phyloP scores from a whole-genome alignment of 176 grass and related monocot species.

The Panicum miliaceum region DNA sequence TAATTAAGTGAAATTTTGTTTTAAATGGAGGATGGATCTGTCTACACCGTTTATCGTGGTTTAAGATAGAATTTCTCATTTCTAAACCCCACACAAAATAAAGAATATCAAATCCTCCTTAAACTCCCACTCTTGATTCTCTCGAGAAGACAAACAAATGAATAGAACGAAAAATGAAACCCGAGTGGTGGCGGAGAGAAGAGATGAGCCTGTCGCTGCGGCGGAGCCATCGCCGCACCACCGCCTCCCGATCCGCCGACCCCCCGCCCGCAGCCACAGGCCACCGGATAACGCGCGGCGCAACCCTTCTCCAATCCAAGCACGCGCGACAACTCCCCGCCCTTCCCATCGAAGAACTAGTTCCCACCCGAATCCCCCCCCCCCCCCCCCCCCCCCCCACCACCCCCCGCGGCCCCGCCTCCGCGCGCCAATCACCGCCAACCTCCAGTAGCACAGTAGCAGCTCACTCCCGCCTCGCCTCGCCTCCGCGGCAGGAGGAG shows the following conservation, averaged over 20 bases:
- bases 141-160: no score
- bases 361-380: background rate
- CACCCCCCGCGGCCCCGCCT: no score
- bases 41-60: no score
- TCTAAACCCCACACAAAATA: no score
- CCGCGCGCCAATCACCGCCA: background rate
- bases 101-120: no score
- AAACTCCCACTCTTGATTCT: no score
- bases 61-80: no score
- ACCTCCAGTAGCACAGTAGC: background rate
- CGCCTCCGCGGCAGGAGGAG: background rate
- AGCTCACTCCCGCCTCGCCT: background rate
- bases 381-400: no score
- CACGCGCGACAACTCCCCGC: background rate
- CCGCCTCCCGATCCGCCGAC: constrained; percentile 44
- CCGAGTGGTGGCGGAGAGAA: background rate
- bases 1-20: no score
- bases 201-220: constrained; percentile 45
- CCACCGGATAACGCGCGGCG: constrained; percentile 51
- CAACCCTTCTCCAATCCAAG: constrained; percentile 12
- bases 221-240: constrained; percentile 18
- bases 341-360: background rate
- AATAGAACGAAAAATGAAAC: no score
- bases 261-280: constrained; percentile 45
- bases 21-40: no score